A percentile compares a stretch with the other conserved stretches of the same genome.
Conservation (phyloP, 2,329 filamentous ascomycete species). For the Tolypocladium nubicola region DNA sequence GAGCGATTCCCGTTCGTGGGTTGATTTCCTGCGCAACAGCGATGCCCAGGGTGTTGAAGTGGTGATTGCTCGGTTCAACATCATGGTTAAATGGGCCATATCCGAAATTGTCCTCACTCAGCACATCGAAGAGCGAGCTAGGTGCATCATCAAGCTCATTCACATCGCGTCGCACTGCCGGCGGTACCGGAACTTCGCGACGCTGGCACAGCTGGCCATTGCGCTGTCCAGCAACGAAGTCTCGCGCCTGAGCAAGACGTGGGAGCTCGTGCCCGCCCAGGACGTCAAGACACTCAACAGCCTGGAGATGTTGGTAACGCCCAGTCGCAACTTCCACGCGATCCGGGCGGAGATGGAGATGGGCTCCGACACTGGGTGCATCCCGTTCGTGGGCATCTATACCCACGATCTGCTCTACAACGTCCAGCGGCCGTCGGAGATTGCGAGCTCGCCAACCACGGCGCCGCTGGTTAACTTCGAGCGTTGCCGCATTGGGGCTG, state of each 20-base stretch:
- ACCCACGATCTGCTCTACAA: slow-evolving; percentile 79
- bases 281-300: slow-evolving; percentile 58
- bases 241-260: slow-evolving; percentile 56
- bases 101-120: slow-evolving; percentile 71
- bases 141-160: slow-evolving; percentile 70
- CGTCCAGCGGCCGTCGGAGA: slow-evolving; percentile 65
- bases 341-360: slow-evolving; percentile 71
- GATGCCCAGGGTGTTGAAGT: slow-evolving; percentile 71
- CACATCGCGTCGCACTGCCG: slow-evolving; percentile 71
- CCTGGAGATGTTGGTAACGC: slow-evolving; percentile 64
- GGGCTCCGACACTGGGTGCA: slow-evolving; percentile 59
- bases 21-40: slow-evolving; percentile 64
- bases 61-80: slow-evolving; percentile 76
- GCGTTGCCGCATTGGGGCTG: slow-evolving; percentile 63
- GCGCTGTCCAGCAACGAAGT: slow-evolving; percentile 67
- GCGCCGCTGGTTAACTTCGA: slow-evolving; percentile 75
- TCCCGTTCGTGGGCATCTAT: slow-evolving; percentile 76
- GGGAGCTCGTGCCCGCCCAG: slow-evolving; percentile 54
- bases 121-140: slow-evolving; percentile 59
- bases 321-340: slow-evolving; percentile 66
- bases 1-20: slow-evolving; percentile 64
- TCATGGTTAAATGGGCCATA: slow-evolving; percentile 79
- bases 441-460: slow-evolving; percentile 54
- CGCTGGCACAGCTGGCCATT: slow-evolving; percentile 70
- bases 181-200: slow-evolving; percentile 71